phyloP scores from a whole-genome alignment of 352 stramenopile species.

The Bremia lactucae region DNA sequence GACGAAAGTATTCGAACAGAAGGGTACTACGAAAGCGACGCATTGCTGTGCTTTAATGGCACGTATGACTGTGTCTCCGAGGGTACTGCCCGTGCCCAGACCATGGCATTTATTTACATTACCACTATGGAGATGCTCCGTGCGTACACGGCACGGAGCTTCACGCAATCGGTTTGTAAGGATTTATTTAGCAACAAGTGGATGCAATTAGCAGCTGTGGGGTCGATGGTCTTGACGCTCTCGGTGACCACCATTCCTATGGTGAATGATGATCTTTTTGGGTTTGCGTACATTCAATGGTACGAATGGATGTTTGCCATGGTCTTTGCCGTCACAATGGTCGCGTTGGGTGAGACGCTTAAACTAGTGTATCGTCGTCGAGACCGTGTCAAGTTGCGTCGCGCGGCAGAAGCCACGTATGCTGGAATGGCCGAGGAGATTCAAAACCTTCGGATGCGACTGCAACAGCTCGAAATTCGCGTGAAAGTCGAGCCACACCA shows the following conservation, averaged over 20 bases:
- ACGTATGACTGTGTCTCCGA: conserved; percentile 53
- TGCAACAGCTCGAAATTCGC: conserved; percentile 42
- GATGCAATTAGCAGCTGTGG: conserved; percentile 61
- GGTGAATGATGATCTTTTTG: conserved; percentile 55
- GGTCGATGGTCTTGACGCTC: conserved; percentile 44
- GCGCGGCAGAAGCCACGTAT: conserved; percentile 33
- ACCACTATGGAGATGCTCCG: conserved; percentile 68
- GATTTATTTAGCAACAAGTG: conserved; percentile 71
- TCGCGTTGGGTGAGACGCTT: conserved; percentile 55
- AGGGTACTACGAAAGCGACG: conserved; percentile 29
- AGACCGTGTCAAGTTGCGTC: conserved; percentile 34
- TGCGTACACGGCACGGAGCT: conserved; percentile 66
- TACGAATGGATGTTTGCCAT: conserved; percentile 70
- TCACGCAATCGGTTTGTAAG: conserved; percentile 62
- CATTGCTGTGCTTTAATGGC: conserved; percentile 34
- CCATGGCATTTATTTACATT: conserved; percentile 71
- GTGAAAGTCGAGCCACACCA: neutral
- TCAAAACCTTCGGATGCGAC: conserved; percentile 41
- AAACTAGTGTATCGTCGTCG: conserved; percentile 50
- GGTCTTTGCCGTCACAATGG: conserved; percentile 54
- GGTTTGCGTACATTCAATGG: conserved; percentile 59
- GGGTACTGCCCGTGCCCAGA: conserved; percentile 53
- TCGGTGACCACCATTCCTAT: conserved; percentile 62
- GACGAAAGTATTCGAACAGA: conserved; percentile 20
- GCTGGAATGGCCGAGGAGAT: conserved; percentile 42